Evolutionary conservation across 805 yeast genomes (phyloP), one percentile per base, ranked within the genome.

Genomic region (Saccharomycopsis malanga): DNA sequence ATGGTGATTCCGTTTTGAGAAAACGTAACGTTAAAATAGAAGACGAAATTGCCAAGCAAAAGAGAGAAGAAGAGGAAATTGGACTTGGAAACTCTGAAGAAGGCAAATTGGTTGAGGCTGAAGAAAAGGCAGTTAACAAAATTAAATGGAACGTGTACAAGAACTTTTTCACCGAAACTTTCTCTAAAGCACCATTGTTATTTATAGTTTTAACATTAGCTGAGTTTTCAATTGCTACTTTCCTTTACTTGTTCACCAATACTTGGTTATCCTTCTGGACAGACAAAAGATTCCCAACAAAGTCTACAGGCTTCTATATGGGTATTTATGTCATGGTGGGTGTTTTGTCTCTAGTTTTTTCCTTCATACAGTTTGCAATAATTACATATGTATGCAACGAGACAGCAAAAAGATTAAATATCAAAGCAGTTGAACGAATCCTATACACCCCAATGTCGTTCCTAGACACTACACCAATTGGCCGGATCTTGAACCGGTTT

Each of bases 231-330:
- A 39, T 54, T 7, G 46, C 61, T 4, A 53, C 58, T 2, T 81
- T 80, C 60, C 68, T 72, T 50, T 69, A 68, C 46, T 61, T 81
- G 40, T 79, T 82, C 58, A 72, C 83, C 37, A 82, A 80, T 59
- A 79, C 82, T 17, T 85, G 94, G 94, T 69, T 88, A 49, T 81
- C 94, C 1, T 87, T 82, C 62, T 87, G 96, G 96, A 70, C 81
- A 3, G 71, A 69, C 15, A 60, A 66, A 45, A 48, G 73, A 5
- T 83, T 43, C 51, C 63, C 70, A 42, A 46, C 56, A 6, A 32
- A 32, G 15, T 32, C 36, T n/a, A 9, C 69, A 42, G 70, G 73
- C 0, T 73, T 74, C 47, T 84, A 86, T 64, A 81, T 82, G 58
- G 94, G 93, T 1, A 55, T 84, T 35, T 63, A 62, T 41, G 79